Percentiles rank a stretch among this genome's conserved stretches.
These are phyloP conservation scores for Colletotrichum liaoningense DNA, from an alignment of 2,329 filamentous ascomycete species.

Conservation along the genomic window DNA sequence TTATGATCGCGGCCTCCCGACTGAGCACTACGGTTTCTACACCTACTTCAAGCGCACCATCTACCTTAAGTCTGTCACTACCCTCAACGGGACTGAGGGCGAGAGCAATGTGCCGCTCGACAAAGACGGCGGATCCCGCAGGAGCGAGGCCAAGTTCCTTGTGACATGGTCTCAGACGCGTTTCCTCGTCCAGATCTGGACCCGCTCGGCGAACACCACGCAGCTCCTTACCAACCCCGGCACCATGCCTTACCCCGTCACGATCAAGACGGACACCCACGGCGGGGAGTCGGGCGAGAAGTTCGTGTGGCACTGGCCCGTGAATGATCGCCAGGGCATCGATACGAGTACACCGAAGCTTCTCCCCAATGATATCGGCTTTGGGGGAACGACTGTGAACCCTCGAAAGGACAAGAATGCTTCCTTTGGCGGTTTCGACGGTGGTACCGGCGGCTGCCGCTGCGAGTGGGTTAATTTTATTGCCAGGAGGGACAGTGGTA, in stretches of 20 bases:
- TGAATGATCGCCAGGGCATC: slow-evolving; percentile 60
- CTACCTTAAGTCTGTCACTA: slow-evolving; percentile 74
- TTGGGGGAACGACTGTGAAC: slow-evolving; percentile 66
- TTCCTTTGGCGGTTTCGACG: slow-evolving; percentile 70
- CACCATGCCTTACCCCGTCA: slow-evolving; percentile 73
- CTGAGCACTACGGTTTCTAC: slow-evolving; percentile 95
- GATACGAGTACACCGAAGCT: slow-evolving; percentile 55
- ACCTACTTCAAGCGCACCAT: slow-evolving; percentile 90
- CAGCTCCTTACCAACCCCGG: slow-evolving; percentile 60
- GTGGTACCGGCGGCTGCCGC: slow-evolving; percentile 71
- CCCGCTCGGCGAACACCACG: slow-evolving; percentile 58
- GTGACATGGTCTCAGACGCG: slow-evolving; percentile 71
- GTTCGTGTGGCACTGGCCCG: slow-evolving; percentile 63
- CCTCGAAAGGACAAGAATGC: slow-evolving; percentile 54
- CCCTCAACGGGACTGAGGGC: slow-evolving; percentile 56
- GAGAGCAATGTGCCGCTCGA: slow-evolving; percentile 59
- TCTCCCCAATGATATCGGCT: slow-evolving; percentile 61
- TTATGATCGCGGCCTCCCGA: slow-evolving; percentile 82
- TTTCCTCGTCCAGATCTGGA: slow-evolving; percentile 76
- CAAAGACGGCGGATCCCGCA: slow-evolving; percentile 63
- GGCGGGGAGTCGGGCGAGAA: slow-evolving; percentile 66
- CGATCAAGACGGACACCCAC: slow-evolving; percentile 71
- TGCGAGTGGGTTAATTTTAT: slow-evolving; percentile 71
- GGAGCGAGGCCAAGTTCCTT: slow-evolving; percentile 64
- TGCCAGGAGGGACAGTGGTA: slow-evolving; percentile 24